phyloP scores from a whole-genome alignment of 805 yeast genomes.

The Zygotorulaspora danielsina region DNA sequence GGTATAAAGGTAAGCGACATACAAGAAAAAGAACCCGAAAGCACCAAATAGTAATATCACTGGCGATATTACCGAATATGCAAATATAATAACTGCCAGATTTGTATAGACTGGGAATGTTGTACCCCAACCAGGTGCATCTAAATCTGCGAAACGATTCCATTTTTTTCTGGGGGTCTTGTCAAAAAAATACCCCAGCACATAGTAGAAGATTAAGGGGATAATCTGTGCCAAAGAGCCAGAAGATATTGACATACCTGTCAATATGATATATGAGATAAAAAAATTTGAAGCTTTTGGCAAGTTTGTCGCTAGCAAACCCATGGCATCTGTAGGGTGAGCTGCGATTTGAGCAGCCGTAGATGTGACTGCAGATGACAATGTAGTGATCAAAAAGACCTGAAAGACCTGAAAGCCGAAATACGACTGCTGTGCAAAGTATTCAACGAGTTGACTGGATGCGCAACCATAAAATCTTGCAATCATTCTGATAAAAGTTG shows the following conservation, averaged over 20 bases:
- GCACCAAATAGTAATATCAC: conserved; percentile 71
- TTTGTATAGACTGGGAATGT: conserved; percentile 71
- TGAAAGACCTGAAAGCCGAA: conserved; percentile 69
- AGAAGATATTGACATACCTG: conserved; percentile 63
- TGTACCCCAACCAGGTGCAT: conserved; percentile 66
- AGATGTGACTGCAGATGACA: conserved; percentile 68
- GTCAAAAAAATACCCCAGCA: conserved; percentile 55
- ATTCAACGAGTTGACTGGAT: conserved; percentile 54
- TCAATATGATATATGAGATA: conserved; percentile 62
- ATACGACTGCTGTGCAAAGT: conserved; percentile 61
- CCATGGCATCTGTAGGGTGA: conserved; percentile 55
- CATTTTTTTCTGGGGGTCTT: conserved; percentile 64
- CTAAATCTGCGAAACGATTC: conserved; percentile 52
- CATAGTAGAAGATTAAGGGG: conserved; percentile 54
- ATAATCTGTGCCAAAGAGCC: conserved; percentile 62
- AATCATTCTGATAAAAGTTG: conserved; percentile 59
- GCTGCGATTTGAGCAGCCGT: conserved; percentile 58
- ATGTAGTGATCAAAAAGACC: conserved; percentile 64
- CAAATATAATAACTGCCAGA: conserved; percentile 62
- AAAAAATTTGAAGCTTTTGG: conserved; percentile 73
- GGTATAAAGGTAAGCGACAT: conserved; percentile 75
- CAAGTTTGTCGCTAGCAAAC: conserved; percentile 56
- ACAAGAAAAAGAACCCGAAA: conserved; percentile 64
- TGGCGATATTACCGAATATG: conserved; percentile 76
- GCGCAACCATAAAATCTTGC: conserved; percentile 57